These are phyloP conservation scores for Penicillium thymicola DNA, from an alignment of 2,329 filamentous ascomycete species.

Conservation along the genomic window DNA sequence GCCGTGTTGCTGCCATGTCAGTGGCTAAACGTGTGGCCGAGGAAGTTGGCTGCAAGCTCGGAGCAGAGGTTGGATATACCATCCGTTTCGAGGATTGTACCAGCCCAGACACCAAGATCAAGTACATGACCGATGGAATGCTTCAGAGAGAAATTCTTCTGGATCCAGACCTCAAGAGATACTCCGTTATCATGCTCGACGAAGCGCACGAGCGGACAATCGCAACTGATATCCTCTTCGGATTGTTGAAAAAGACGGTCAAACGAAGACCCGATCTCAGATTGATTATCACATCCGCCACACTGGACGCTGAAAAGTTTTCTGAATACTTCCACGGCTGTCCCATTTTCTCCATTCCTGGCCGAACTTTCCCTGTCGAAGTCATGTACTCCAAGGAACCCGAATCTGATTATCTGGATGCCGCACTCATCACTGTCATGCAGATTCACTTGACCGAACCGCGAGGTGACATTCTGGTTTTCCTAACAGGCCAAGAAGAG, in stretches of 20 bases:
- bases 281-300: slow-evolving; percentile 94
- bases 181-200: slow-evolving; percentile 96
- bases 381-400: slow-evolving; percentile 93
- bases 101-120: slow-evolving; percentile 82
- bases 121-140: slow-evolving; percentile 99
- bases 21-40: slow-evolving; percentile 95
- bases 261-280: slow-evolving; percentile 84
- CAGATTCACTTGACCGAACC: slow-evolving; percentile 95
- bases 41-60: slow-evolving; percentile 87
- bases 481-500: slow-evolving; percentile 95
- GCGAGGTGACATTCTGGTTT: slow-evolving; percentile 89
- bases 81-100: slow-evolving; percentile 97
- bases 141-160: slow-evolving; percentile 91
- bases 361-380: slow-evolving; percentile 91
- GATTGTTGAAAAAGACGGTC: slow-evolving; percentile 86
- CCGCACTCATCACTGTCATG: slow-evolving; percentile 94
- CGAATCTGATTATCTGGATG: slow-evolving; percentile 91
- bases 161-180: slow-evolving; percentile 82
- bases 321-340: slow-evolving; percentile 94
- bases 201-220: slow-evolving; percentile 98
- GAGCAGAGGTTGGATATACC: slow-evolving; percentile 92
- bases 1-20: slow-evolving; percentile 95
- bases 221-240: slow-evolving; percentile 91
- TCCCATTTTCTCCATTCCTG: slow-evolving; percentile 94
- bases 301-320: slow-evolving; percentile 95